Base-by-base conservation (phyloP, 2,329 filamentous ascomycete species). In the Phaeosphaeriaceae sp. region DNA sequence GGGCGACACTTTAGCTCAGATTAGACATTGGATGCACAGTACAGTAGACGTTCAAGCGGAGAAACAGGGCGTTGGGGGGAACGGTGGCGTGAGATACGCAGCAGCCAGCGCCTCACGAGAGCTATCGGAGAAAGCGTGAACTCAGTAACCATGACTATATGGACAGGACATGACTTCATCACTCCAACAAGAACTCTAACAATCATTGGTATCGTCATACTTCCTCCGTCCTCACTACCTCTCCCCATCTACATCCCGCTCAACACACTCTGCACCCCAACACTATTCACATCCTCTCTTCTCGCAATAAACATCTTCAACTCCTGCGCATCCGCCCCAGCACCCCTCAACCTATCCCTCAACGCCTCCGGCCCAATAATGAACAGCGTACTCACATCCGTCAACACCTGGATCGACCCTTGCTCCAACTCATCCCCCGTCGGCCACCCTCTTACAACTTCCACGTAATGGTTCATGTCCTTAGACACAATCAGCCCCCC, bases 401-500 rank as follows among this genome's bases (percentile, higher is more conserved):
- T 89, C 59, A 99, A 80, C 47, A 97, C 86, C 80, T 99, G 94
- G 65, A 97, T 86, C 53, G 87, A 74, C 0, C 73, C 76, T 1
- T 68, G 59, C 60, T 81, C 81, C 51, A 83, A 86, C 22, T 84
- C 84, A 66, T 86, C 85, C 49, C 88, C 87, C 42, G 83, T 70
- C 1, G 90, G 86, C 92, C 93, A 98, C 33, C 88, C 88, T 61
- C 91, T 88, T 64, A 99, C 84, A 11, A 96, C 87, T 60, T 93
- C 90, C 9, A 91, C 91, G 77, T 99, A 99, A 74, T 92, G 93
- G 36, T 92, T 92, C 76, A 98, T 93, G 75, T 99, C 95, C 80
- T 98, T 96, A 36, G 91, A 94, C 24, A 98, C 92, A 86, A 97
- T 95, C 48, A 99, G 86, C 2, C 93, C 95, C 60, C 95, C 95